Base-by-base conservation (phyloP, 345 rosid species). In the Eucalyptus marginata region DNA sequence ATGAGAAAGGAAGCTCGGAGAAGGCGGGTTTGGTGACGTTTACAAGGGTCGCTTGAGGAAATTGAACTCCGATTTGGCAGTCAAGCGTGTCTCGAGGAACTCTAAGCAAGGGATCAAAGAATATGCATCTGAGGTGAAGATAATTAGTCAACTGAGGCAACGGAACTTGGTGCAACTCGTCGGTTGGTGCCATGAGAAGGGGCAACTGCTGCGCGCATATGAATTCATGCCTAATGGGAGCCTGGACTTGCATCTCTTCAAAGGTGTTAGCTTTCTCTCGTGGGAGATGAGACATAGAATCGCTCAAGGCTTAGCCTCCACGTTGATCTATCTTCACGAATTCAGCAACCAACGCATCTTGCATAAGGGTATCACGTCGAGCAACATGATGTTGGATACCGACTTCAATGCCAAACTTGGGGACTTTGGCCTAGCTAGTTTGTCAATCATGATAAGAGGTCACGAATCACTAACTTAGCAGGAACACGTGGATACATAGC, bases 381-480 rank as follows among this genome's bases (percentile, higher is more conserved):
- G 90, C 86, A 92, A 93, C 27, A 7, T 91, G 54, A 62, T 90
- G 89, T 25, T 93, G 86, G 92, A 91, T 88, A 88, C 88, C 7
- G 17, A 50, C 20, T 90, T 90, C 31, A 86, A 90, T 40, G 90
- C 93, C 5, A 92, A 92, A 88, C 91, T 91, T 2, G 92, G 93
- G 17, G 94, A 93, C 86, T 92, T 93, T 31, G 92, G 94, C 80
- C 86, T 90, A 24, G 94, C 93, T 8, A 90, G 87, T 52, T 92
- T 31, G 93, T 92, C 5, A 58, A 93, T 58, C 93, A 91, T 36
- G 89, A 88, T 17, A 64, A 87, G n/a, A 89, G 88, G 25, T 87
- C 92, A 50, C 86, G 25, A 22, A 89, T 88, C 64, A 91, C 91
- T 36, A 10, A 87, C 12, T 43, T 89, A n/a, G 89, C 89, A 22